Evolutionary conservation across 169 alveolate species (phyloP).

Genomic region (Plasmodium gallinaceum): DNA sequence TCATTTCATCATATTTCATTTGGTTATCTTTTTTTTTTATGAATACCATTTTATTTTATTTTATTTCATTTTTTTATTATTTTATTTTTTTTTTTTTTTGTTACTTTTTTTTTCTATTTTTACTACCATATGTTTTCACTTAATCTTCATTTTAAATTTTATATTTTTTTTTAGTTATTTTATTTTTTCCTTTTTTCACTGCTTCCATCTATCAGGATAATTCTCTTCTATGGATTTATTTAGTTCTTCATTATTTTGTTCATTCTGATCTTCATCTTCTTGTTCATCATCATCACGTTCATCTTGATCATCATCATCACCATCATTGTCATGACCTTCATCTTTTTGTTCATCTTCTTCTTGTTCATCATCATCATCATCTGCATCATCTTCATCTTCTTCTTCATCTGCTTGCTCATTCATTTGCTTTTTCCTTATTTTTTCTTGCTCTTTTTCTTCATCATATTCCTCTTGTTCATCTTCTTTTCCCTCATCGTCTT

Average conservation of each 20-base stretch:
- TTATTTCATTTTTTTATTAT: too few relatives aligned
- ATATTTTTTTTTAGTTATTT: neutral
- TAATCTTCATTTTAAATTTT: neutral
- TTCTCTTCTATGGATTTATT: neutral
- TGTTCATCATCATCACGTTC: conserved; percentile 8
- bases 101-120: too few relatives aligned
- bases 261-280: neutral
- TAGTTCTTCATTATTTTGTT: neutral
- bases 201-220: neutral
- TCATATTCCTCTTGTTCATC: too few relatives aligned
- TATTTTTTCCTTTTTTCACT: neutral
- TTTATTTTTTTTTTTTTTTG: too few relatives aligned
- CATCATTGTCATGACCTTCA: neutral
- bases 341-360: conserved; percentile 1
- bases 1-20: too few relatives aligned
- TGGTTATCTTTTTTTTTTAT: too few relatives aligned
- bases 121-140: neutral
- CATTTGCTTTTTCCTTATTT: neutral
- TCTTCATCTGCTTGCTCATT: neutral
- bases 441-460: neutral
- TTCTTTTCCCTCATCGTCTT: too few relatives aligned
- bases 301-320: neutral
- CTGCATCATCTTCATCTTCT: conserved; percentile 18
- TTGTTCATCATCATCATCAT: conserved; percentile 16
- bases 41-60: too few relatives aligned